Conservation (phyloP, 441 rosid genomes). For the Omphalea diandra region DNA sequence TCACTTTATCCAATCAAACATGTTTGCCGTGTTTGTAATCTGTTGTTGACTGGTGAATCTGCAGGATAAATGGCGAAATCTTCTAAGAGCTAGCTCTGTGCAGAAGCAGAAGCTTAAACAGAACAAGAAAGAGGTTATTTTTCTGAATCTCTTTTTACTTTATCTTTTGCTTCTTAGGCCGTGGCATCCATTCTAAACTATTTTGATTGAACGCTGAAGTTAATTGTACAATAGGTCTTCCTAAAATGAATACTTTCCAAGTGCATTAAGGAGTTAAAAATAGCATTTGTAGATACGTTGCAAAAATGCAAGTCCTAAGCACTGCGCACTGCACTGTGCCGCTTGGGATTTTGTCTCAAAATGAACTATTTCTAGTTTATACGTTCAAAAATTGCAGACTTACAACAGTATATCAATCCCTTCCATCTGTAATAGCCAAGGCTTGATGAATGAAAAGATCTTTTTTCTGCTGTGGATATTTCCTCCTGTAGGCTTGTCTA, state of each 20-base stretch:
- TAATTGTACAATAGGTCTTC: neutral
- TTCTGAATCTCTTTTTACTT: slow-evolving; percentile 16
- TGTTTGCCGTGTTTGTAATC: slow-evolving; percentile 21
- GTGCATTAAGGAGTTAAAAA: neutral
- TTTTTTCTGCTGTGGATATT: neutral
- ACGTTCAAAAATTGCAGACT: neutral
- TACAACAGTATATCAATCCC: too few relatives aligned
- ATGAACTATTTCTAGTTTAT: too few relatives aligned
- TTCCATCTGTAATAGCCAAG: too few relatives aligned
- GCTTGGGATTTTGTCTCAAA: neutral
- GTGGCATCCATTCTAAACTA: neutral
- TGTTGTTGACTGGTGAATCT: slow-evolving; percentile 12
- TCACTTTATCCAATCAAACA: slow-evolving; percentile 14
- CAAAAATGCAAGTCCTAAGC: neutral
- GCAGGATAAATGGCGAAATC: slow-evolving; percentile 99
- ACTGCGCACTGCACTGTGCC: too few relatives aligned
- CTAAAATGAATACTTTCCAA: neutral
- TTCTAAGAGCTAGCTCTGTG: slow-evolving; percentile 62
- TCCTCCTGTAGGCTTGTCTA: neutral
- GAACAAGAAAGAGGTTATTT: slow-evolving; percentile 56
- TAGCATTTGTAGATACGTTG: neutral
- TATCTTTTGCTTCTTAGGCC: neutral
- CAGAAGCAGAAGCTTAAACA: slow-evolving; percentile 30
- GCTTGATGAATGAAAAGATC: neutral
- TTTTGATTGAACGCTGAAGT: neutral